phyloP scores from a whole-genome alignment of 345 rosid species.

The Fremontodendron californicum region DNA sequence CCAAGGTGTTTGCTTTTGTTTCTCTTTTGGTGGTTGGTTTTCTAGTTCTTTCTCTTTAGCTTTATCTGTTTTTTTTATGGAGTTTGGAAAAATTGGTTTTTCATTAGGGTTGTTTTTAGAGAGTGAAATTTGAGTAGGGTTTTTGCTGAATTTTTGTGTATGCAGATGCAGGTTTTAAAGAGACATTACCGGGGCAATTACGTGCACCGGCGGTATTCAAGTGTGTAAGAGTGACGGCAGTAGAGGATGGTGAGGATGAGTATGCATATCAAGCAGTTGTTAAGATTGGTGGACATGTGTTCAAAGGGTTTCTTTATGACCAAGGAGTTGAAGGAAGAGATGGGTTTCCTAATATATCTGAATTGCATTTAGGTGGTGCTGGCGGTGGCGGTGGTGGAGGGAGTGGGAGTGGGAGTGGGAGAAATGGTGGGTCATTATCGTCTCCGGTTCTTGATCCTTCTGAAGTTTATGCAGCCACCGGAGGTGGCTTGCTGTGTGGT shows the following conservation, averaged over 20 bases:
- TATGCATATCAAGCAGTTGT: slow-evolving; percentile 89
- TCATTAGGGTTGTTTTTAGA: neutral
- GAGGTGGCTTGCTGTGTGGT: slow-evolving; percentile 62
- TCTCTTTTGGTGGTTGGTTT: neutral
- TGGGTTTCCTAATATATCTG: slow-evolving; percentile 72
- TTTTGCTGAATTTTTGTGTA: slow-evolving; percentile 3
- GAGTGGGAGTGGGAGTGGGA: slow-evolving; percentile 30
- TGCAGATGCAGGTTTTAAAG: slow-evolving; percentile 58
- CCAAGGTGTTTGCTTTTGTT: slow-evolving; percentile 61
- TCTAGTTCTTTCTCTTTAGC: neutral
- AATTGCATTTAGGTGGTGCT: slow-evolving; percentile 73
- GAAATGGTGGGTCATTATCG: slow-evolving; percentile 55
- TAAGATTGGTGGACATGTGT: slow-evolving; percentile 84
- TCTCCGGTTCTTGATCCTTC: slow-evolving; percentile 52
- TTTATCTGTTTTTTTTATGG: neutral
- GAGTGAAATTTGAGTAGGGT: slow-evolving; percentile 32
- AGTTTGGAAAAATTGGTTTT: neutral
- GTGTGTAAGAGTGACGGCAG: slow-evolving; percentile 87
- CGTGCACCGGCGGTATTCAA: slow-evolving; percentile 86
- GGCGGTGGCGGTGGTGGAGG: slow-evolving; percentile 27
- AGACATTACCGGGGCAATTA: slow-evolving; percentile 70
- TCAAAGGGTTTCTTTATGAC: slow-evolving; percentile 86
- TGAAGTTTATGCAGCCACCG: slow-evolving; percentile 50
- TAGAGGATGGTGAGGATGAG: slow-evolving; percentile 88
- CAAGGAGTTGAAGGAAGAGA: slow-evolving; percentile 73